Percentiles rank a stretch among this genome's conserved stretches.
These are phyloP conservation scores for Effrenium voratum DNA, from an alignment of 73 alveolate species.

Conservation along the genomic window DNA sequence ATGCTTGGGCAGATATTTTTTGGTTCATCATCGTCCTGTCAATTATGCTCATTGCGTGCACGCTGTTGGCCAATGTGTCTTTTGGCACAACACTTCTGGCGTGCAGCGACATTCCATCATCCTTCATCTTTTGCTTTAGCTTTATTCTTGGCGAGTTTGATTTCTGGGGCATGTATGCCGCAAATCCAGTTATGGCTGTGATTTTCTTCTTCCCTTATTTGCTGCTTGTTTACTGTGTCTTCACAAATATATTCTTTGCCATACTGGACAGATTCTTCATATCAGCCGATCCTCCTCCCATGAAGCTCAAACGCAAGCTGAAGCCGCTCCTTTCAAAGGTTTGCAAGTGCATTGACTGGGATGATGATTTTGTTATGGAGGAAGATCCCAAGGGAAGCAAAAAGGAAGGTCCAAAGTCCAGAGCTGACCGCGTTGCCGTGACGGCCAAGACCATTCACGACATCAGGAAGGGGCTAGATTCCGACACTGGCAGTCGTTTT, in stretches of 20 bases:
- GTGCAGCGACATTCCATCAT: constrained; percentile 42
- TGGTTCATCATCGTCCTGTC: constrained; percentile 72
- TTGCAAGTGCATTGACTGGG: constrained; percentile 89
- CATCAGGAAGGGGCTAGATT: constrained; percentile 76
- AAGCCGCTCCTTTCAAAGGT: constrained; percentile 71
- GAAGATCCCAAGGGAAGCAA: constrained; percentile 87
- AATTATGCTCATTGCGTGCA: constrained; percentile 71
- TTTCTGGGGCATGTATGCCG: constrained; percentile 64
- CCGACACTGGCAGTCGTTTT: constrained; percentile 50
- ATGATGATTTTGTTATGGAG: constrained; percentile 88
- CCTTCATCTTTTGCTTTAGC: constrained; percentile 80
- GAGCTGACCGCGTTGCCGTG: constrained; percentile 82
- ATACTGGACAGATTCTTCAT: constrained; percentile 64
- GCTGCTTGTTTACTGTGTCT: constrained; percentile 71
- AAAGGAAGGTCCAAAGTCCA: constrained; percentile 79
- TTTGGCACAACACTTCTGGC: constrained; percentile 38
- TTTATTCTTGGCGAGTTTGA: constrained; percentile 78
- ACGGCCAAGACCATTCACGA: constrained; percentile 68
- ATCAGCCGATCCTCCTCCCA: constrained; percentile 90
- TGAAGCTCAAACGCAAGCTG: constrained; percentile 71
- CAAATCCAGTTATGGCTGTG: constrained; percentile 85
- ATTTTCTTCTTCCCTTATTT: constrained; percentile 74
- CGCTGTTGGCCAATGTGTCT: constrained; percentile 69
- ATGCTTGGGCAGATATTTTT: constrained; percentile 72
- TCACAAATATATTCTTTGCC: constrained; percentile 86